Evolutionary conservation across 2,329 filamentous ascomycete genomes (phyloP).

Genomic region (Lachnellula hyalina): DNA sequence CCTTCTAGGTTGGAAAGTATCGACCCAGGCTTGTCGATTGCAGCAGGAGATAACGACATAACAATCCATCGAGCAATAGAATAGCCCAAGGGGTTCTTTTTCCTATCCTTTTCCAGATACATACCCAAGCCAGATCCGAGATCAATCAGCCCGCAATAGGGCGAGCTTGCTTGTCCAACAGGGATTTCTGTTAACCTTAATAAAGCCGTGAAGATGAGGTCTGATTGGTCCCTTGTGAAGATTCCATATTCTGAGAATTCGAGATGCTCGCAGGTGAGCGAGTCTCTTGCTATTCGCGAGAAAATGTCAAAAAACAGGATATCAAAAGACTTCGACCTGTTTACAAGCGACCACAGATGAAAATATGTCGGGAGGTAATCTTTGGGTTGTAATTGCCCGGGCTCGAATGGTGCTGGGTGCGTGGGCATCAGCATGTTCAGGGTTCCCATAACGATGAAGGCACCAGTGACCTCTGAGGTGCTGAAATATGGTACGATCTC

Average conservation of each 20-base stretch:
- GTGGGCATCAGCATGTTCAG: constrained; percentile 88
- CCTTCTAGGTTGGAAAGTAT: constrained; percentile 82
- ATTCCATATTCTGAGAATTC: constrained; percentile 83
- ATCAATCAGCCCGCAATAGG: constrained; percentile 78
- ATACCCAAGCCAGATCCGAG: constrained; percentile 75
- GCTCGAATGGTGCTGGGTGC: constrained; percentile 64
- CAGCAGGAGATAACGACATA: constrained; percentile 84
- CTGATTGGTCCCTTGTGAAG: constrained; percentile 86
- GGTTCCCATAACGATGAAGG: constrained; percentile 85
- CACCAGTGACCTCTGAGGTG: constrained; percentile 85
- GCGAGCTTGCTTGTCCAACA: constrained; percentile 90
- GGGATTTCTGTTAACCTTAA: constrained; percentile 89
- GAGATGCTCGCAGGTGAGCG: constrained; percentile 67
- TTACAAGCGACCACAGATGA: constrained; percentile 92
- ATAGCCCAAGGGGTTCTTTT: constrained; percentile 88
- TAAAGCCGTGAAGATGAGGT: constrained; percentile 87
- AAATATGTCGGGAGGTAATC: constrained; percentile 91
- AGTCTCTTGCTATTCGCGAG: constrained; percentile 81
- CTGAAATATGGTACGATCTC: constrained; percentile 85
- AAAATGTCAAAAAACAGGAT: constrained; percentile 84
- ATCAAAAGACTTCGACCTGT: constrained; percentile 82
- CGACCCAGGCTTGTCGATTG: constrained; percentile 70
- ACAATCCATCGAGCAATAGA: constrained; percentile 90
- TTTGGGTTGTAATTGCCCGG: constrained; percentile 74
- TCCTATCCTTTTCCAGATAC: constrained; percentile 85